phyloP scores from a whole-genome alignment of 768 basidiomycete genomes.

The Plicaturopsis crispa region DNA sequence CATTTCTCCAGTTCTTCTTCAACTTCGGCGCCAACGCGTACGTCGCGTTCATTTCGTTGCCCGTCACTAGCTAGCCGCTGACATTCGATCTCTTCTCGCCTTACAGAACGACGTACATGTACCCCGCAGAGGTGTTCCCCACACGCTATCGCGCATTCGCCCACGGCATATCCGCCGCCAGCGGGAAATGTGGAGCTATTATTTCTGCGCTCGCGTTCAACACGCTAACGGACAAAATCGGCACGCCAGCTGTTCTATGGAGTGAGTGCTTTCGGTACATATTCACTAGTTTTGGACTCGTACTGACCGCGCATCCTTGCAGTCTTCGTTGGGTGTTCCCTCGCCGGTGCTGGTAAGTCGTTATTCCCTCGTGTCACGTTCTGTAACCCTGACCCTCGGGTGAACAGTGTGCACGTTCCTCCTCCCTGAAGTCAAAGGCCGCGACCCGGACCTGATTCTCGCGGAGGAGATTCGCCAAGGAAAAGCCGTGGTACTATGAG shows the following conservation, averaged over 20 bases:
- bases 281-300: background rate
- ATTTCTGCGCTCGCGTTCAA: conserved; percentile 71
- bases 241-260: conserved; percentile 63
- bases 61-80: background rate
- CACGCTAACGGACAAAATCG: conserved; percentile 48
- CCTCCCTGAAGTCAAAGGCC: conserved; percentile 43
- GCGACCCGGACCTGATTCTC: conserved; percentile 41
- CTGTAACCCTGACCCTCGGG: background rate
- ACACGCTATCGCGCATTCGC: conserved; percentile 68
- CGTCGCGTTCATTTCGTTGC: conserved; percentile 13
- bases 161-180: conserved; percentile 69
- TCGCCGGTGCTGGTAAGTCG: conserved; percentile 42
- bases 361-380: background rate
- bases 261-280: conserved; percentile 35
- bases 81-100: too few relatives aligned
- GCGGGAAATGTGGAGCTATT: conserved; percentile 73
- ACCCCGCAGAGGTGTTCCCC: conserved; percentile 76
- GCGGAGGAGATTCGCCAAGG: conserved; percentile 26
- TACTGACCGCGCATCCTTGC: too few relatives aligned
- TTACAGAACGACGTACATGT: conserved; percentile 49
- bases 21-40: conserved; percentile 74
- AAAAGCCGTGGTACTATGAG: too few relatives aligned
- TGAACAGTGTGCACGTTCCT: conserved; percentile 31
- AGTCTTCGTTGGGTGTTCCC: conserved; percentile 65
- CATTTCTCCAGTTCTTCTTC: conserved; percentile 75